phyloP scores from a whole-genome alignment of 192 early-diverging fungal species.

The Helicostylum pulchrum region DNA sequence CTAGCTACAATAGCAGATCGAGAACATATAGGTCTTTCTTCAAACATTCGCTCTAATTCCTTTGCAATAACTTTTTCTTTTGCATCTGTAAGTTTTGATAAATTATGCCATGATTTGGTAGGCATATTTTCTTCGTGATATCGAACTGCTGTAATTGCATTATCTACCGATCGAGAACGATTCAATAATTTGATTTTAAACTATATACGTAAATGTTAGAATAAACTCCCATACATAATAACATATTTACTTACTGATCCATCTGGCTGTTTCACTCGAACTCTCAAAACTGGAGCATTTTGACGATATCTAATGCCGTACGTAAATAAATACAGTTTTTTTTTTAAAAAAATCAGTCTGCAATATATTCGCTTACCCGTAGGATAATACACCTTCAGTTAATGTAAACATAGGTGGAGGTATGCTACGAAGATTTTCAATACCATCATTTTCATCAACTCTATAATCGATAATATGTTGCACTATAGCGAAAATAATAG shows the following conservation, averaged over 20 bases:
- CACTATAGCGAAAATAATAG: conserved; percentile 25
- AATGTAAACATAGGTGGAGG: conserved; percentile 59
- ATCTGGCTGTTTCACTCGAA: conserved; percentile 42
- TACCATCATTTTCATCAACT: conserved; percentile 30
- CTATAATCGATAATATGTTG: conserved; percentile 42
- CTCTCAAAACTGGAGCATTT: conserved; percentile 48
- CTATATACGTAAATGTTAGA: not conserved
- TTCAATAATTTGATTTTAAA: conserved; percentile 31
- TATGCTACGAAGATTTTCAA: conserved; percentile 40
- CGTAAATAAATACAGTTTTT: not conserved
- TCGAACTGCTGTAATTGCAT: conserved; percentile 16
- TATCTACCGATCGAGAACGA: conserved; percentile 14
- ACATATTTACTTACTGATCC: conserved; percentile 26
- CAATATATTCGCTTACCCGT: conserved; percentile 39
- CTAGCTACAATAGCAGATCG: no score
- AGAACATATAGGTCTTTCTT: not conserved
- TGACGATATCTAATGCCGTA: conserved; percentile 46
- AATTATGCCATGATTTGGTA: not conserved
- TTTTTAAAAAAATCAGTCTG: not conserved
- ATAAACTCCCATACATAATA: not conserved
- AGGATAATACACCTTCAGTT: conserved; percentile 49
- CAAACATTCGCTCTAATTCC: not conserved
- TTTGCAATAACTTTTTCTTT: not conserved
- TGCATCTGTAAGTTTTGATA: not conserved
- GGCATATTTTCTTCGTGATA: conserved; percentile 33